Base-by-base conservation (phyloP, 352 stramenopile species). In the Globisporangium okanoganense region DNA sequence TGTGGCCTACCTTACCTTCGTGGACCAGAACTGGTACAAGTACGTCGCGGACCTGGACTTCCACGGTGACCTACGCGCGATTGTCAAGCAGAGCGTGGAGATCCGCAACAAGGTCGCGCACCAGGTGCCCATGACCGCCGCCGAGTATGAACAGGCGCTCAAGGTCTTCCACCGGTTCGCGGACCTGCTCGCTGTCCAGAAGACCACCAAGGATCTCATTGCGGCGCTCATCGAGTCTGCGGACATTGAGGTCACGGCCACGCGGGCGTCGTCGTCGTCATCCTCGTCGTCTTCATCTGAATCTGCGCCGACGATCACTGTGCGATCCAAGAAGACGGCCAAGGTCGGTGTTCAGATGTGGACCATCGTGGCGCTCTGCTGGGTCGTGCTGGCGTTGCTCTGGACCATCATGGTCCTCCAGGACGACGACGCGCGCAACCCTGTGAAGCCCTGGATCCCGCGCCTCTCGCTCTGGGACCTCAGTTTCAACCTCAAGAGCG, bases 21-120 rank as follows among this genome's bases (percentile, higher is more conserved):
- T 20, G 1, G 38, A 59, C 18, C 53, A 59, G 53, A 59, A 59
- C 36, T 59, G 53, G 53, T 47, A 59, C 53, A 59, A 50, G 25
- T 59, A 59, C 38, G 27, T 59, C 22, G 38, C 27, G 7, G 53
- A 49, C 36, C 38, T 59, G 53, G 36, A 59, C 38, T 59, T 59
- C 38, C 53, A 59, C 25, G 38, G 53, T 25, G 53, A 59, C 53
- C 38, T 59, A 38, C 53, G 53, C 53, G 16, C 53, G 53, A 43
- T 29, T 24, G 24, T 59, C 24, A 45, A 47, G 31, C 22, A 49
- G 53, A 59, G 53, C 38, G 38, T 35, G 36, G 53, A 59, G 53
- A 50, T 59, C 25, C 53, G 53, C 53, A 59, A 48, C 38, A 49
- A 50, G 38, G 53, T 59, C 38, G 53, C 29, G 24, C 38, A 10